Base-by-base conservation (phyloP, 495 filamentous ascomycete genomes). In the Chaetomium tenue region DNA sequence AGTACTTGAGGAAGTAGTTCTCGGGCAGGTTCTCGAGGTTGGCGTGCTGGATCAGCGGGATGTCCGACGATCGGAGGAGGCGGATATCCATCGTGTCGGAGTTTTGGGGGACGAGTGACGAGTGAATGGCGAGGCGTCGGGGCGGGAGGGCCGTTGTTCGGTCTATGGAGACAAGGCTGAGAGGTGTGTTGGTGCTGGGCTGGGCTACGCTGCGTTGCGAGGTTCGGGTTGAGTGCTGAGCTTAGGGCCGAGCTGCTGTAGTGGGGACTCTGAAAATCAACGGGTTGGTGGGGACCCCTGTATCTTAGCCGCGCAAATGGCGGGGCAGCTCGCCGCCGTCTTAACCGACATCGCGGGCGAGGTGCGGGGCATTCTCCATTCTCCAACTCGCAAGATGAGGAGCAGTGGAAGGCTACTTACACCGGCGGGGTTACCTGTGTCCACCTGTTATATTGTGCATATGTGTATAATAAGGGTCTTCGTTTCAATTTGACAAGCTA, bases 1-100 rank as follows among this genome's bases (percentile, higher is more conserved):
- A 98, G 84, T 98, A 98, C 85, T 98, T 98, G 79, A 95, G 87
- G 78, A 97, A 98, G 85, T 98, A 98, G 83, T 98, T 98, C 79
- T 98, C 94, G 70, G 94, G 94, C 33, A 98, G 84, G 81, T 98
- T 98, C 73, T 96, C 96, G 76, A 98, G 91, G 82, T 98, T 98
- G 69, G 94, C 92, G 78, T 92, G 90, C 81, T 98, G 94, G 71
- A 98, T 93, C 69, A 96, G 88, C 51, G 91, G 94, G 69, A 97
- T 93, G 80, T 93, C 90, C 63, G 86, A 85, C 61, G 90, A 79
- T 64, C 78, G 82, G 64, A 93, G 83, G 48, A 89, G 78, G 48
- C 90, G 86, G 75, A 93, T 91, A 75, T 93, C 90, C 90, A 93
- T 93, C n/a, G 23, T 60, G 63, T n/a, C 55, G 46, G 56, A 37